A percentile compares a stretch with the other conserved stretches of the same genome.
phyloP scores from a whole-genome alignment of 352 stramenopile species.

The Phytophthora pini region DNA sequence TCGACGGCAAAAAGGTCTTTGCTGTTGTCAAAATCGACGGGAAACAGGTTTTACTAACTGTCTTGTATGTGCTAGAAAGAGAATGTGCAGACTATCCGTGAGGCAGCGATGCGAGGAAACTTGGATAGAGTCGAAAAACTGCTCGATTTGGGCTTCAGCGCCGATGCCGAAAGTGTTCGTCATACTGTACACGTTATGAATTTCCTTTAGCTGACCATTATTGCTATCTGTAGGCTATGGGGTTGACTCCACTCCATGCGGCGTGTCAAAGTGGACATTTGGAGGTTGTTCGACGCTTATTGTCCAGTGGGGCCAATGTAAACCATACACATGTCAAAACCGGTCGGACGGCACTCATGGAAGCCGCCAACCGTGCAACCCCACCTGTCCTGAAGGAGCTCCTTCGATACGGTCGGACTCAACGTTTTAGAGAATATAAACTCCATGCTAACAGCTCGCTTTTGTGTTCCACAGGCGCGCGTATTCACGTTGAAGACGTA shows the following conservation, averaged over 20 bases:
- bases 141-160: conserved; percentile 56
- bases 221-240: conserved; percentile 54
- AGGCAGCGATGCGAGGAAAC: conserved; percentile 69
- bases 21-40: too few relatives aligned
- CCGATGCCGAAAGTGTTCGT: conserved; percentile 64
- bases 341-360: conserved; percentile 67
- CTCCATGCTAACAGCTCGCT: background rate
- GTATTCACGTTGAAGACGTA: conserved; percentile 45
- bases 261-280: conserved; percentile 59
- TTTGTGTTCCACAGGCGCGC: conserved; percentile 39
- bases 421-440: background rate
- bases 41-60: too few relatives aligned
- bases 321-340: conserved; percentile 65
- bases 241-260: conserved; percentile 66
- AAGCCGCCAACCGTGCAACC: conserved; percentile 52
- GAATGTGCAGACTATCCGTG: conserved; percentile 72
- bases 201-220: background rate
- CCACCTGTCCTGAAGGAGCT: conserved; percentile 54
- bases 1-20: conserved; percentile 41
- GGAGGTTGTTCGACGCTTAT: conserved; percentile 52
- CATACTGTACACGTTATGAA: background rate
- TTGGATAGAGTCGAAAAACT: conserved; percentile 53
- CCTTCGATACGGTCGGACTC: conserved; percentile 58
- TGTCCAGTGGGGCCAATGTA: conserved; percentile 51
- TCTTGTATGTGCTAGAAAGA: conserved; percentile 45